These are phyloP conservation scores for Zasmidium citrigriseum DNA, from an alignment of 2,329 filamentous ascomycete species.

Conservation along the genomic window DNA sequence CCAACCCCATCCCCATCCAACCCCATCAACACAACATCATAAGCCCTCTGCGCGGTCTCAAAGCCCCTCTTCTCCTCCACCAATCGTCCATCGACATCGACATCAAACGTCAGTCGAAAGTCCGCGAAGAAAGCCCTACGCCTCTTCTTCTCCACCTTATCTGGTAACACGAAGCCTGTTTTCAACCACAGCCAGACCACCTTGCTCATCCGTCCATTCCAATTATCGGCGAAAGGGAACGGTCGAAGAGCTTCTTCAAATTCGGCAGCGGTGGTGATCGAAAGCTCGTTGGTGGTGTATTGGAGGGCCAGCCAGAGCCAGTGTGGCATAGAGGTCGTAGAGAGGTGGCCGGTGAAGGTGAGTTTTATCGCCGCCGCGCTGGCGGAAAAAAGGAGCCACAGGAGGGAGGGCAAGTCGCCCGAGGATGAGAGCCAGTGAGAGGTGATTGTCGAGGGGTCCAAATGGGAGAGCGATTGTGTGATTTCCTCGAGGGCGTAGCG, in stretches of 20 bases:
- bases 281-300: background rate
- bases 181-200: slow-evolving; percentile 2
- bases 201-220: background rate
- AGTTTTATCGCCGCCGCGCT: background rate
- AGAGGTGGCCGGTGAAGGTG: background rate
- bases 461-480: background rate
- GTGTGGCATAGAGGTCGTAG: background rate
- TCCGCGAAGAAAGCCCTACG: background rate
- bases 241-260: background rate
- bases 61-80: background rate
- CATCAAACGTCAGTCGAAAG: slow-evolving; percentile 3
- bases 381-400: background rate
- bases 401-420: background rate
- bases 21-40: background rate
- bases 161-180: background rate
- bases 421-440: background rate
- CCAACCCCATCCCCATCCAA: background rate
- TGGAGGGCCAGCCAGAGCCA: slow-evolving; percentile 3
- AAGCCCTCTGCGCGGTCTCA: background rate
- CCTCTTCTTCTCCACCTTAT: background rate
- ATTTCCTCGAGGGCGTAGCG: slow-evolving; percentile 1
- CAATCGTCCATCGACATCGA: background rate
- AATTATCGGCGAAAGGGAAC: slow-evolving; percentile 2
- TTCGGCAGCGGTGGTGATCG: background rate
- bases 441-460: background rate